These are phyloP conservation scores for Claviceps sp. DNA, from an alignment of 2,329 filamentous ascomycete genomes.

Conservation along the genomic window DNA sequence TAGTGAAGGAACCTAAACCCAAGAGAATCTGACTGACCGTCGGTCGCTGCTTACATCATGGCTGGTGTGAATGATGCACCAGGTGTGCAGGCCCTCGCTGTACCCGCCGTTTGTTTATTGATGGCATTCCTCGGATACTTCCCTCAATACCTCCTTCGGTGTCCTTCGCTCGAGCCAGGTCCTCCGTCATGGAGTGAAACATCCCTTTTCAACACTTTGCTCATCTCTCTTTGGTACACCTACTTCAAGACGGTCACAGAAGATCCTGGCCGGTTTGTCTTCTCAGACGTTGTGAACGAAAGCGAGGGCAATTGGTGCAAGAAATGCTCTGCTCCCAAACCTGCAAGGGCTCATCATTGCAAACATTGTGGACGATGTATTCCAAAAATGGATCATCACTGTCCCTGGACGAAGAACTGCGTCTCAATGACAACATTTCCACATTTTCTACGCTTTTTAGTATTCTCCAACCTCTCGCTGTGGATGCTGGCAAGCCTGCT, in stretches of 20 bases:
- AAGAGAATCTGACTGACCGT: not conserved
- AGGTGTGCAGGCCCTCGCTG: slow-evolving; percentile 42
- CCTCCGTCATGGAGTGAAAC: slow-evolving; percentile 45
- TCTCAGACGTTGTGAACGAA: slow-evolving; percentile 23
- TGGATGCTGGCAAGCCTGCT: slow-evolving; percentile 48
- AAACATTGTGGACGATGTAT: slow-evolving; percentile 61
- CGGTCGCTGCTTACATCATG: slow-evolving; percentile 16
- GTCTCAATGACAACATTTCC: slow-evolving; percentile 72
- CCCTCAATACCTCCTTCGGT: slow-evolving; percentile 57
- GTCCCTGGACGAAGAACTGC: slow-evolving; percentile 74
- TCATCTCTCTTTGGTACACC: slow-evolving; percentile 52
- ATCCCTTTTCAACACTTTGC: slow-evolving; percentile 51
- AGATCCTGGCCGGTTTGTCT: slow-evolving; percentile 42
- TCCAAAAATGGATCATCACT: slow-evolving; percentile 77
- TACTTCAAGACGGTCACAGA: slow-evolving; percentile 51
- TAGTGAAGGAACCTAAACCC: not conserved
- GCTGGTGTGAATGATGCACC: slow-evolving; percentile 28
- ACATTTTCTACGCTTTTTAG: slow-evolving; percentile 67
- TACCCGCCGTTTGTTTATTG: slow-evolving; percentile 53
- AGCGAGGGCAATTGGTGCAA: slow-evolving; percentile 48
- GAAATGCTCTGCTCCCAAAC: slow-evolving; percentile 63
- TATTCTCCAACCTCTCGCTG: slow-evolving; percentile 53
- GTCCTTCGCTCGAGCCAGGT: slow-evolving; percentile 41
- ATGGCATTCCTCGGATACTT: slow-evolving; percentile 59
- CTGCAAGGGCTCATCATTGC: slow-evolving; percentile 70